Base-by-base conservation (phyloP, 768 basidiomycete genomes). In the Serpula lacrymans region DNA sequence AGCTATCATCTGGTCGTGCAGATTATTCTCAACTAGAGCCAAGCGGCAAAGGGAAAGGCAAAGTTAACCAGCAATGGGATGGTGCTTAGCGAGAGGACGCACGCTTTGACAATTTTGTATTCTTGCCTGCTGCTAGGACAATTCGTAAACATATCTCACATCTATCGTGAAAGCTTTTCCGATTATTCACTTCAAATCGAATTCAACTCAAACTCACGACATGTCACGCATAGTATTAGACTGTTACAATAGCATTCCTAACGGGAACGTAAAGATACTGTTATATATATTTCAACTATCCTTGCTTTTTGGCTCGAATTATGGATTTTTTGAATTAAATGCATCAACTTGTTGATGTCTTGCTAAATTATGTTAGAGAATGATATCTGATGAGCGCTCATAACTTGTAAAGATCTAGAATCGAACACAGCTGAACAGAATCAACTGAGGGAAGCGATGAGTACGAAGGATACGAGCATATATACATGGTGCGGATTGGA, bases 11-110 rank as follows among this genome's bases (percentile, higher is more conserved):
- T 37, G 41, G 40, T 20, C 52, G 56, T 13, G 48, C 48, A 10
- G 37, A 33, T 48, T 17, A 44, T 38, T 36, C 25, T n/a, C 49
- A 55, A 17, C 39, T 25, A 4, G 49, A 61, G 11, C 47, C 62
- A 12, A 66, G 67, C 52, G 77, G 77, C 50, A 84, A 79, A 48
- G 80, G 78, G 23, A 83, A 84, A 54, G 82, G 80, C 32, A 85
- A 78, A 63, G 70, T 71, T 37, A 65, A 69, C 46, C 77, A 76
- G 53, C 63, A 58, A 29, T 68, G 65, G 69, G 62, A 59, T 46
- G 66, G 60, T 45, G 59, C 55, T 47, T 57, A 49, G 43, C 50
- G 34, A 29, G 50, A 45, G 39, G 50, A 42, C 34, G 37, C 41
- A 36, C 44, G 26, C 22, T 17, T 30, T 25, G 17, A 24, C 17